These are phyloP conservation scores for Chrysoporthe puriensis DNA, from an alignment of 2,329 filamentous ascomycete genomes.

Conservation along the genomic window DNA sequence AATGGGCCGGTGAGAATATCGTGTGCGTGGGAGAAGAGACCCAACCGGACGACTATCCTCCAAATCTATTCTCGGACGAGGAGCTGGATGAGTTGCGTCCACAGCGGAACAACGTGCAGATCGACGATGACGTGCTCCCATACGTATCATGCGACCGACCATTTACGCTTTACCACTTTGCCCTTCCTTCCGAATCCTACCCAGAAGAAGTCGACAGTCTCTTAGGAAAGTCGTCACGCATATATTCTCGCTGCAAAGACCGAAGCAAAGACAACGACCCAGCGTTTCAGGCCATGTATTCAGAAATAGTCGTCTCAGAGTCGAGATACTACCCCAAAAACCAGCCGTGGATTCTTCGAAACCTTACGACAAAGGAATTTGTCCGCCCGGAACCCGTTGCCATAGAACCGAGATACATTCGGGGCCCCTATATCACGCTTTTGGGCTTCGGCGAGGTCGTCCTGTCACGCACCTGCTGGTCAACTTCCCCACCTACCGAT, in stretches of 20 bases:
- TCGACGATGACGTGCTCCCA: no score
- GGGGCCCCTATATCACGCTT: constrained; percentile 35
- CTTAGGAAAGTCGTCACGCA: neutral
- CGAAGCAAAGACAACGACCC: neutral
- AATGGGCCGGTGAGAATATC: constrained; percentile 38
- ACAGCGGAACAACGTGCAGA: neutral
- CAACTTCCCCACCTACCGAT: constrained; percentile 21
- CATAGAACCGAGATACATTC: constrained; percentile 34
- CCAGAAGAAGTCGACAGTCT: neutral
- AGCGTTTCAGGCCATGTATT: neutral
- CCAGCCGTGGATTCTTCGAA: constrained; percentile 39
- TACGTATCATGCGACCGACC: neutral
- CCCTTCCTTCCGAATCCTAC: no score
- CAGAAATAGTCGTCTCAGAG: constrained; percentile 1
- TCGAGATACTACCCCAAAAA: constrained; percentile 34
- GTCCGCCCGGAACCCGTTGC: constrained; percentile 37
- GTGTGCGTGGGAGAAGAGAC: constrained; percentile 34
- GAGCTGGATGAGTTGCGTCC: neutral
- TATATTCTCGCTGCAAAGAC: neutral
- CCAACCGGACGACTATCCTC: constrained; percentile 19
- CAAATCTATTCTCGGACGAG: neutral
- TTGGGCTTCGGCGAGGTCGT: constrained; percentile 38
- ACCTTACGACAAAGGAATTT: constrained; percentile 39
- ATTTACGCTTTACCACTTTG: neutral
- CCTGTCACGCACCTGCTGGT: constrained; percentile 37